phyloP scores from a whole-genome alignment of 345 rosid genomes.

The Camelina laxa region DNA sequence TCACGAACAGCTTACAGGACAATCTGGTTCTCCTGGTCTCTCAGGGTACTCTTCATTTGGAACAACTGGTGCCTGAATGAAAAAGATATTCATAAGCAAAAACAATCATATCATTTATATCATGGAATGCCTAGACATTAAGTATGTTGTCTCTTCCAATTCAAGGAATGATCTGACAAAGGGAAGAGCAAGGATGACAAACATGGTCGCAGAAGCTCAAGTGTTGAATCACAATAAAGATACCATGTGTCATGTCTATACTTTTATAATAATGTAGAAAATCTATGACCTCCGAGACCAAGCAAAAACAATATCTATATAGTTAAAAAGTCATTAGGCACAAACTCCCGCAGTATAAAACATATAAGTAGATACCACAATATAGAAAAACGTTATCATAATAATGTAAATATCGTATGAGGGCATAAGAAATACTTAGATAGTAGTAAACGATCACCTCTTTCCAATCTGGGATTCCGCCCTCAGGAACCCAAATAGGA shows the following conservation, averaged over 20 bases:
- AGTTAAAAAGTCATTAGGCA: constrained; percentile 7
- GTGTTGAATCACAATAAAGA: constrained; percentile 18
- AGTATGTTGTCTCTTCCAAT: constrained; percentile 23
- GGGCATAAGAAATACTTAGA: constrained; percentile 46
- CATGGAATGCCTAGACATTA: constrained; percentile 31
- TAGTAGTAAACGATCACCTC: constrained; percentile 90
- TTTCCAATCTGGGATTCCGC: constrained; percentile 99
- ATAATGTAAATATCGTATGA: constrained; percentile 34
- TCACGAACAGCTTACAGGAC: constrained; percentile 71
- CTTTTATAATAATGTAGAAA: constrained; percentile 21
- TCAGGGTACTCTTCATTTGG: constrained; percentile 70
- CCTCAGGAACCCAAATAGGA: constrained; percentile 99
- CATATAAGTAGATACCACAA: constrained; percentile 33
- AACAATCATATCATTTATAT: constrained; percentile 12
- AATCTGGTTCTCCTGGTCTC: constrained; percentile 90
- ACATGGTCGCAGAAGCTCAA: constrained; percentile 21
- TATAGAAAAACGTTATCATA: constrained; percentile 16
- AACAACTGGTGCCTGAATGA: constrained; percentile 67
- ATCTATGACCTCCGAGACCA: constrained; percentile 23
- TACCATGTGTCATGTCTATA: constrained; percentile 13
- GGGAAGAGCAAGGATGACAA: constrained; percentile 30
- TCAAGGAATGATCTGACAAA: constrained; percentile 26
- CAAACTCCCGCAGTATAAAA: constrained; percentile 12
- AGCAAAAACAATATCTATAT: constrained; percentile 33
- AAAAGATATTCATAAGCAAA: constrained; percentile 26